Evolutionary conservation across 2,329 filamentous ascomycete species (phyloP).

Genomic region (Periglandula ipomoeae): DNA sequence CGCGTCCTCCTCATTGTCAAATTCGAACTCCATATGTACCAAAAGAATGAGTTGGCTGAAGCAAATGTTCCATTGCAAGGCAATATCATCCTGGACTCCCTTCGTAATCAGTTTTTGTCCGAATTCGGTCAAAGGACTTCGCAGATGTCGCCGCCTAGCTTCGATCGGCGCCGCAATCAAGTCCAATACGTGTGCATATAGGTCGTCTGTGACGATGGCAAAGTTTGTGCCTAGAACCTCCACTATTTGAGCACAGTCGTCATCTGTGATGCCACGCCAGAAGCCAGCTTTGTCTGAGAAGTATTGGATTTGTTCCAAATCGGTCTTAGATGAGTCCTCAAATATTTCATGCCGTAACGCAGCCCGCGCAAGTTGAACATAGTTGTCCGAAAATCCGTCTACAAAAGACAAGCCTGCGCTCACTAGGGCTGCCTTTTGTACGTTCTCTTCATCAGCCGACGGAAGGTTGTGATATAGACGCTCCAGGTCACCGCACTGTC

Average conservation of each 20-base stretch:
- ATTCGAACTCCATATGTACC: conserved; percentile 77
- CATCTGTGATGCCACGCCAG: conserved; percentile 69
- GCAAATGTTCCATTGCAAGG: conserved; percentile 63
- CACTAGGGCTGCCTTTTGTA: conserved; percentile 53
- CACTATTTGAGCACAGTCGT: conserved; percentile 64
- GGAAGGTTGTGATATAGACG: conserved; percentile 60
- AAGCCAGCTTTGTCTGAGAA: conserved; percentile 76
- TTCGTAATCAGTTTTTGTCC: conserved; percentile 67
- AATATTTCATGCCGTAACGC: conserved; percentile 66
- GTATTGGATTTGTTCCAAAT: conserved; percentile 63
- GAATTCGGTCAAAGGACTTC: conserved; percentile 58
- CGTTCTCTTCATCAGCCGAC: conserved; percentile 40
- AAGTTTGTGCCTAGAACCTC: conserved; percentile 58
- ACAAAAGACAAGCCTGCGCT: conserved; percentile 62
- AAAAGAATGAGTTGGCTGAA: conserved; percentile 77
- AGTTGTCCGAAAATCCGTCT: conserved; percentile 58
- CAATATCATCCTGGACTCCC: conserved; percentile 69
- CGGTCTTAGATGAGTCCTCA: conserved; percentile 59
- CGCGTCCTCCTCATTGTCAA: conserved; percentile 62
- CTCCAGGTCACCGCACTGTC: conserved; percentile 73
- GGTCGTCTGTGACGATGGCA: conserved; percentile 44
- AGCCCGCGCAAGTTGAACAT: conserved; percentile 57
- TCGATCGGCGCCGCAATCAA: conserved; percentile 38
- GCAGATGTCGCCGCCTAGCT: conserved; percentile 34
- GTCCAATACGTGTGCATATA: conserved; percentile 43